Percentiles rank a stretch among this genome's conserved stretches.
Conservation (phyloP, 1,284 basidiomycete genomes). For the Cerrena zonata region DNA sequence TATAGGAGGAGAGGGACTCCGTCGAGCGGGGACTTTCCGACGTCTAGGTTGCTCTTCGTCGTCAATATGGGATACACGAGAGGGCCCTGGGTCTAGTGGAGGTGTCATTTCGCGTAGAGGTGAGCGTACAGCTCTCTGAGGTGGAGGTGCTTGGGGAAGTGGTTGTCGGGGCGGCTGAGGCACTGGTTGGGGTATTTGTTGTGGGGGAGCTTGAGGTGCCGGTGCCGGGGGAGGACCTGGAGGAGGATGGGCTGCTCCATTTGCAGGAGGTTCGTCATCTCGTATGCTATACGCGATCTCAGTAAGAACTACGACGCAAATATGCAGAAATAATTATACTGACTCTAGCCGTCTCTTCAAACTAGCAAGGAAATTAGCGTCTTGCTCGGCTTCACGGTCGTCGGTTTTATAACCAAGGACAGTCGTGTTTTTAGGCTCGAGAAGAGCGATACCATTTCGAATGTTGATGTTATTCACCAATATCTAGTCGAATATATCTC, state of each 20-base stretch:
- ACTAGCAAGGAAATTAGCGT: slow-evolving; percentile 48
- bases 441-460: slow-evolving; percentile 58
- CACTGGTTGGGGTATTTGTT: background rate
- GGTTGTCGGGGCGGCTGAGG: slow-evolving; percentile 7
- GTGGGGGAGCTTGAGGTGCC: background rate
- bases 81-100: slow-evolving; percentile 18
- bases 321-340: background rate
- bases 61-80: slow-evolving; percentile 28
- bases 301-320: background rate
- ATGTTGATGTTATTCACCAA: slow-evolving; percentile 57
- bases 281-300: background rate
- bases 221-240: slow-evolving; percentile 6
- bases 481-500: slow-evolving; percentile 42
- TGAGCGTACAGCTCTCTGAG: slow-evolving; percentile 12
- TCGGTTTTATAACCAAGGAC: slow-evolving; percentile 54
- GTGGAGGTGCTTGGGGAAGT: slow-evolving; percentile 4
- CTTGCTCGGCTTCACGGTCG: slow-evolving; percentile 51
- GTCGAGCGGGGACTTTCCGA: slow-evolving; percentile 26
- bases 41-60: slow-evolving; percentile 42
- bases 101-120: slow-evolving; percentile 22
- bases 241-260: slow-evolving; percentile 3
- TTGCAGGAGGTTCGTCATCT: background rate
- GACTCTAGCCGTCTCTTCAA: slow-evolving; percentile 60
- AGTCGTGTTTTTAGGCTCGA: slow-evolving; percentile 57
- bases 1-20: slow-evolving; percentile 22